Evolutionary conservation across 2,329 filamentous ascomycete genomes (phyloP), one percentile per base, ranked within the genome.

Genomic region (Aureobasidium sp.): DNA sequence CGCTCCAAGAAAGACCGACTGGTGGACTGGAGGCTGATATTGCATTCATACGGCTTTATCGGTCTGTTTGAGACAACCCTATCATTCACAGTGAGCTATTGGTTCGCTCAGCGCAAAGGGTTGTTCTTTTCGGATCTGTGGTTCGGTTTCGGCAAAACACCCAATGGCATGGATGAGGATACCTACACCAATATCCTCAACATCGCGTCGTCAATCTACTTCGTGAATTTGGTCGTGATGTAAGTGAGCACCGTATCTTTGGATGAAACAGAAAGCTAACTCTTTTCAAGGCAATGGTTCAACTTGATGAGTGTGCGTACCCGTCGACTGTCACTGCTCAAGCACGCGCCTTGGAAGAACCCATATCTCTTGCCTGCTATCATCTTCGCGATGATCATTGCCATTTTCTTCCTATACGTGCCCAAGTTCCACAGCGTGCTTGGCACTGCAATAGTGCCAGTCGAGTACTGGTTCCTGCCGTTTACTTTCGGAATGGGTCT

Each of bases 141-240:
- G 86, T 86, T 93, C 70, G 79, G 80, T 27, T 90, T 88, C 68
- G 85, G 85, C 55, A 68, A 73, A 3, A 67, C 81, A 4, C 82
- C 69, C 1, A 63, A 62, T 67, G 84, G 84, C 59, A 70, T 76
- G 39, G 67, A 80, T 5, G 77, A 61, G 14, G 82, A 82, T 49
- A 81, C 79, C 61, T 83, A 85, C 67, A 75, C 74, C 0, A 72
- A 76, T 32, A 79, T 82, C 64, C 75, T 88, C 29, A 87, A 86
- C 64, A 79, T 82, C 63, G 87, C 87, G 0, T 87, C 83, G 41
- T 88, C 85, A 16, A 86, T 93, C 63, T 92, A 92, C 73, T 92
- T 92, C 67, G 82, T 91, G 66, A 92, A 86, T 63, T 76, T 93
- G 27, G 89, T 93, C 2, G 85, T 92, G 53, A 90, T 92, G 87